phyloP scores from a whole-genome alignment of 1,139 yeast genomes.

The Pichia sp. region DNA sequence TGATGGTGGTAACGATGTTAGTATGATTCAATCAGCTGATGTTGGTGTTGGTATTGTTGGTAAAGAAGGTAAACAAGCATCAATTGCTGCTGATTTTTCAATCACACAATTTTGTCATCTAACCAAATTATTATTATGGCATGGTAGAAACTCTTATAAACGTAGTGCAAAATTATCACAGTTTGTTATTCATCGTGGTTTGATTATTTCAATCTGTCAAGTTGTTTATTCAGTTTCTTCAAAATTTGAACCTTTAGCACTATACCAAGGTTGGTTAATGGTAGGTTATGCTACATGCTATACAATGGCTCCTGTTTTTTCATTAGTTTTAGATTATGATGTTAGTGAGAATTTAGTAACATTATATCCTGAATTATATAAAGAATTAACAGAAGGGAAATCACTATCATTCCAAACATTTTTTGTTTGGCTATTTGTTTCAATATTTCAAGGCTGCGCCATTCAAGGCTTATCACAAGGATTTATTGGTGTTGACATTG shows the following conservation, averaged over 20 bases:
- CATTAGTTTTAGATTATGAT: constrained; percentile 85
- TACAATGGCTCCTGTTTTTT: constrained; percentile 98
- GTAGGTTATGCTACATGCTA: constrained; percentile 96
- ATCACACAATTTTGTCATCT: constrained; percentile 87
- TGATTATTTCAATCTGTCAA: constrained; percentile 92
- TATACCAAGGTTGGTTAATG: constrained; percentile 95
- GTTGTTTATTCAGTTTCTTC: constrained; percentile 87
- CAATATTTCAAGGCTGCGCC: constrained; percentile 78
- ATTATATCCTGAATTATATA: constrained; percentile 89
- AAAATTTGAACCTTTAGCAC: constrained; percentile 84
- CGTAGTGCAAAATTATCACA: constrained; percentile 92
- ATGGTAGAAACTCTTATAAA: constrained; percentile 94
- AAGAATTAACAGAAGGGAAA: constrained; percentile 82
- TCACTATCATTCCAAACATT: constrained; percentile 83
- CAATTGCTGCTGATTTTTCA: constrained; percentile 94
- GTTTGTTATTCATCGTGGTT: constrained; percentile 93
- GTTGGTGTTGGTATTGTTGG: constrained; percentile 99
- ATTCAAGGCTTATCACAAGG: constrained; percentile 78
- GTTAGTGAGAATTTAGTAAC: constrained; percentile 85
- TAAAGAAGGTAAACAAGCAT: constrained; percentile 96
- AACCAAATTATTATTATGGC: constrained; percentile 88
- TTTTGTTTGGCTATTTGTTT: constrained; percentile 83
- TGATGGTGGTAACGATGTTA: constrained; percentile 98
- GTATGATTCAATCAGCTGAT: constrained; percentile 98
- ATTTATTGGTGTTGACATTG: constrained; percentile 55